Base-by-base conservation (phyloP, 352 stramenopile genomes). In the Thraustotheca clavata region DNA sequence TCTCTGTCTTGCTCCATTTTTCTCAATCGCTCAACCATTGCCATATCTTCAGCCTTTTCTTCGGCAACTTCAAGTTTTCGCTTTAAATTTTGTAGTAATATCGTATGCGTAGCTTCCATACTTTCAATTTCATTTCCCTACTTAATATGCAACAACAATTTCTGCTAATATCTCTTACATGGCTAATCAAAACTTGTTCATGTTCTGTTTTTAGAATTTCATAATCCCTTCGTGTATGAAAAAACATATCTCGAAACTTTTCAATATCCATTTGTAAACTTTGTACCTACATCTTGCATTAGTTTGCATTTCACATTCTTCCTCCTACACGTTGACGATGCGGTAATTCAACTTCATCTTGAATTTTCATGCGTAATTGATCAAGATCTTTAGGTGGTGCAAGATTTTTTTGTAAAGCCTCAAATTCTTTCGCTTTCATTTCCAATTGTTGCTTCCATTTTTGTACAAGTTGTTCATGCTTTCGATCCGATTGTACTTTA, bases 391-490 rank as follows among this genome's bases (percentile, higher is more conserved):
- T 79, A 7, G 82, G 86, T 20, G 83, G 83, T 12, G 86, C 83
- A 14, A 93, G 85, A 59, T 89, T 88, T 59, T 86, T 83, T 69
- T 95, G 83, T 49, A 95, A 69, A 33, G 70, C 79, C 55, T 91
- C 86, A 38, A 95, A 93, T 31, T 84, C 86, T 20, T 75, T 73
- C 7, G 78, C 79, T 66, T 95, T 95, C 54, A 76, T 59, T 62
- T 95, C 86, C 27, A 93, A 63, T 62, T 95, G 84, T 54, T 81
- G 82, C 57, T 90, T 91, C 82, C 83, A 92, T 71, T 89, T 91
- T 49, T 68, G 69, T 35, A 91, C 88, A 2, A 93, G 70, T 68
- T 89, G 79, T 49, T 91, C 80, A 61, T 93, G 84, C 49, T 88
- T 88, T 29, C 76, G 80, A 60, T 93, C 84, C 1, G 82, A 76